Evolutionary conservation across 352 stramenopile genomes (phyloP).

Genomic region (Peronospora belbahrii): DNA sequence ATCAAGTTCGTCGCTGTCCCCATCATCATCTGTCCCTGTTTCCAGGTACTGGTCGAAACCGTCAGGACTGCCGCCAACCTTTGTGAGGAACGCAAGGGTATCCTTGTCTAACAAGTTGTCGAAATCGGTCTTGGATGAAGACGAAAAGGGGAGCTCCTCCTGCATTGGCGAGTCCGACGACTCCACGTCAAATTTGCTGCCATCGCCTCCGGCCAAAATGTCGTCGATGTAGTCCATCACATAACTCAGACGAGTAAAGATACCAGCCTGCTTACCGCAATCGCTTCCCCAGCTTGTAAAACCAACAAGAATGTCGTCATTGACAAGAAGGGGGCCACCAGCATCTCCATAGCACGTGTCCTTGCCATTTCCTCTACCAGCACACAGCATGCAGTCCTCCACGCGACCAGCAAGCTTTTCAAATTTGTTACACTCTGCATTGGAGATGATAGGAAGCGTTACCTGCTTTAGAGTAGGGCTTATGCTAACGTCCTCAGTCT

Average conservation of each 20-base stretch:
- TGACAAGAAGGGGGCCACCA: constrained; percentile 44
- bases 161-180: constrained; percentile 1
- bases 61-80: too few species aligned
- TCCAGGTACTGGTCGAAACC: too few species aligned
- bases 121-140: too few species aligned
- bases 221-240: constrained; percentile 56
- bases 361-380: constrained; percentile 33
- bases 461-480: constrained; percentile 37
- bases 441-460: constrained; percentile 47
- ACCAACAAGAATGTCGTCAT: constrained; percentile 39
- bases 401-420: constrained; percentile 40
- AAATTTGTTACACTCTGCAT: constrained; percentile 41
- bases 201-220: constrained; percentile 31
- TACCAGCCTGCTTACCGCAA: constrained; percentile 40
- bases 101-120: too few species aligned
- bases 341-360: constrained; percentile 67
- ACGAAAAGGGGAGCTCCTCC: too few species aligned
- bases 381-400: constrained; percentile 54
- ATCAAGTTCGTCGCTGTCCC: too few species aligned
- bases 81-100: too few species aligned
- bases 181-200: constrained; percentile 14
- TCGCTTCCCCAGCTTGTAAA: constrained; percentile 59
- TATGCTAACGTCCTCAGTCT: constrained; percentile 28
- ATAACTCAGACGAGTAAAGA: constrained; percentile 47
- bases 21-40: too few species aligned